These are phyloP conservation scores for Colletotrichum sp. DNA, from an alignment of 2,329 filamentous ascomycete genomes.

Conservation along the genomic window DNA sequence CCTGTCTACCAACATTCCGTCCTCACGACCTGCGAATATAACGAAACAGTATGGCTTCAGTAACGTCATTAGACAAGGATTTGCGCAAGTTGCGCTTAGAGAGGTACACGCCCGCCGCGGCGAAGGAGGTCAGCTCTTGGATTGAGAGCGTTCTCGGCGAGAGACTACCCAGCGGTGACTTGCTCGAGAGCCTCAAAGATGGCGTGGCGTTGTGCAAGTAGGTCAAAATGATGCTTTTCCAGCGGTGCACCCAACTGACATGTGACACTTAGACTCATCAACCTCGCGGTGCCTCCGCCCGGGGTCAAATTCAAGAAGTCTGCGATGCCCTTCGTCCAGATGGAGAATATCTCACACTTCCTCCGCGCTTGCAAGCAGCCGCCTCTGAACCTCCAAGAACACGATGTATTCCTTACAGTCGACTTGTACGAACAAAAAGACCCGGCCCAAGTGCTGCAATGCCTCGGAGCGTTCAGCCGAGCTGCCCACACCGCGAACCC, in stretches of 20 bases:
- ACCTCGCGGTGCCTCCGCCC: constrained; percentile 76
- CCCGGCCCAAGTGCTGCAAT: constrained; percentile 93
- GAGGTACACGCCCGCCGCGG: constrained; percentile 90
- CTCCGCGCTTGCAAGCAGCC: constrained; percentile 84
- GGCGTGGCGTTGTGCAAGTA: constrained; percentile 93
- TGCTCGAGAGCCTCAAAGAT: constrained; percentile 88
- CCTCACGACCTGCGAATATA: not conserved
- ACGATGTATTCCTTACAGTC: constrained; percentile 96
- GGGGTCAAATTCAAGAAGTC: constrained; percentile 91
- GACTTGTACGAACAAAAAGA: constrained; percentile 96
- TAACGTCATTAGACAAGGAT: constrained; percentile 92
- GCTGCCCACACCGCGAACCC: constrained; percentile 80
- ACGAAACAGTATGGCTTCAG: constrained; percentile 77
- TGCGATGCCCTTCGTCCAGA: constrained; percentile 96
- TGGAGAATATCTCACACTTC: constrained; percentile 99
- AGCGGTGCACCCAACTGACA: constrained; percentile 25
- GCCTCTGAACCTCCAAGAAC: constrained; percentile 86
- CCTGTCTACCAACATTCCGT: not conserved
- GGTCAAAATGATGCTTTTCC: constrained; percentile 30
- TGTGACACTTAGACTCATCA: constrained; percentile 69
- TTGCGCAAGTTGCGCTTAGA: constrained; percentile 91
- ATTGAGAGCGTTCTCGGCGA: constrained; percentile 84
- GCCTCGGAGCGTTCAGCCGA: constrained; percentile 88
- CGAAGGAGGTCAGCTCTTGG: constrained; percentile 84
- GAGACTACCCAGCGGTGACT: constrained; percentile 72